Base-by-base conservation (phyloP, 257 asterid genomes). In the Salvia hispanica region DNA sequence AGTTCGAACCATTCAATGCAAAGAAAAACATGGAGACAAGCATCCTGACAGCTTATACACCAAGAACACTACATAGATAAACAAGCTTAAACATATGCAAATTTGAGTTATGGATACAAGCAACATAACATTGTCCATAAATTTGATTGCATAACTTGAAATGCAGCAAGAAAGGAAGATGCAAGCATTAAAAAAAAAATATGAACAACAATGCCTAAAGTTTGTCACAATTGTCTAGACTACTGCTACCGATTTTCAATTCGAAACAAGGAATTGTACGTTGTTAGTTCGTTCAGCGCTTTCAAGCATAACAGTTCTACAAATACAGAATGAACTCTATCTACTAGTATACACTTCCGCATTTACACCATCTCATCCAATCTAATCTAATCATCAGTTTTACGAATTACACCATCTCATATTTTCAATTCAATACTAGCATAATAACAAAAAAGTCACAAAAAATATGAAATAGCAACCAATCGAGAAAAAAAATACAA, bases 161-260 rank as follows among this genome's bases (percentile, higher is more conserved):
- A 42, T 56, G 67, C 59, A 69, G 58, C 65, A 51, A 67, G 48
- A 58, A 7, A 68, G 43, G 39, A 11, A 42, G 33, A 63, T 13
- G 25, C 51, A 45, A 69, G 56, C 57, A 43, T 44, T 16, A 3
- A 25, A 10, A 64, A 25, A 10, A 64, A 25, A 25, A 8, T 15
- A 25, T 5, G 44, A 71, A 63, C 68, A 21, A 21, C 4, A 34
- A 51, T 15, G 61, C 33, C 10, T 11, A 59, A 65, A 55, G n/a
- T 21, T 14, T 42, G 42, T 40, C 59, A 61, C 8, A 66, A 21
- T 37, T 6, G 10, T 47, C 8, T 9, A 33, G 50, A 12, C 11
- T 21, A 54, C 18, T 31, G 39, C 47, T 14, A 18, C 31, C 34
- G 2, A 45, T 46, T 6, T 53, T 36, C 25, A 36, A 62, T 45